Evolutionary conservation across 148 eudicot genomes (phyloP).

Genomic region (Camellia granthamiana): DNA sequence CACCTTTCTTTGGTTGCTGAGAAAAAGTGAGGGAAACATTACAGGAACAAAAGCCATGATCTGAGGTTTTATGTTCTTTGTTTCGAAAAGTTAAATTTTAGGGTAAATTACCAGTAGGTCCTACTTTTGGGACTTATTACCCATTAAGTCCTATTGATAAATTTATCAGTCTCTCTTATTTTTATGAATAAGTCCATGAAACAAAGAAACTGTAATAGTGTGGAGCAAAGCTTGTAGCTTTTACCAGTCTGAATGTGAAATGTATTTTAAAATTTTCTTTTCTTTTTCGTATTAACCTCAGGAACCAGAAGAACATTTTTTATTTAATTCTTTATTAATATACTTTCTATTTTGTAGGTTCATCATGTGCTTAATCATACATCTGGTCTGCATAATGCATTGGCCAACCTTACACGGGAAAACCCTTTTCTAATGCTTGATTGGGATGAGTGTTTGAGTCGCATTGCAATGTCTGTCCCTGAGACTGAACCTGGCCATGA

Average conservation of each 20-base stretch:
- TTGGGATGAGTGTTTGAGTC: conserved; percentile 82
- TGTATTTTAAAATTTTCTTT: conserved; percentile 4
- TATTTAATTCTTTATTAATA: not conserved
- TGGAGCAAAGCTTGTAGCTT: not conserved
- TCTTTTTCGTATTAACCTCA: not conserved
- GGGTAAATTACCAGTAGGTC: no score
- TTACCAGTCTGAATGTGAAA: not conserved
- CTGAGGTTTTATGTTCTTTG: not conserved
- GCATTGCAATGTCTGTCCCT: conserved; percentile 49
- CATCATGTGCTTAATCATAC: conserved; percentile 97
- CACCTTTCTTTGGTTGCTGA: conserved; percentile 3
- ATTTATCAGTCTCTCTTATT: no score
- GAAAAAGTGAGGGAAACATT: not conserved
- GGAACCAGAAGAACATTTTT: not conserved
- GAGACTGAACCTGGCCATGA: conserved; percentile 85
- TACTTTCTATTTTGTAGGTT: conserved; percentile 44
- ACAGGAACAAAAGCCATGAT: not conserved
- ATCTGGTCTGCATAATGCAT: conserved; percentile 92
- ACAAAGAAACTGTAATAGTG: not conserved
- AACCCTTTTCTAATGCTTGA: conserved; percentile 67
- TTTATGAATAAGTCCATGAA: not conserved
- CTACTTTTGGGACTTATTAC: no score
- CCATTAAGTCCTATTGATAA: no score
- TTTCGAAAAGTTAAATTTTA: not conserved
- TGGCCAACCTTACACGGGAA: conserved; percentile 58